Evolutionary conservation across 2,329 filamentous ascomycete species (phyloP).

Genomic region (Exserohilum rostratum): DNA sequence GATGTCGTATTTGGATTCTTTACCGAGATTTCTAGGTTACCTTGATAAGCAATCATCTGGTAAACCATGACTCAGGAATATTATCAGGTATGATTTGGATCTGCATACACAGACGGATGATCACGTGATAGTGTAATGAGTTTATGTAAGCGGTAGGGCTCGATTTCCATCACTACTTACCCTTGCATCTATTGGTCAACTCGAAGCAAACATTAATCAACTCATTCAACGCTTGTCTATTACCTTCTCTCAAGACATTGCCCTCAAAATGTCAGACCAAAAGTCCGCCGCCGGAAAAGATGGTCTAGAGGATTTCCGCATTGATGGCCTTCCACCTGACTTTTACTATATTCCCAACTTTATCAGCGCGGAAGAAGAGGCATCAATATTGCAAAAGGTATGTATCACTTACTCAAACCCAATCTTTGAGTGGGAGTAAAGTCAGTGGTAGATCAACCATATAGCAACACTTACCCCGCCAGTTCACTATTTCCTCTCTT

Average conservation of each 20-base stretch:
- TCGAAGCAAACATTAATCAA: neutral
- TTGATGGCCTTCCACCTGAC: slow-evolving; percentile 63
- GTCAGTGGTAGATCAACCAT: neutral
- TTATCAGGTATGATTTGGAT: neutral
- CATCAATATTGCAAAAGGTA: slow-evolving; percentile 72
- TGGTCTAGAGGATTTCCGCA: slow-evolving; percentile 35
- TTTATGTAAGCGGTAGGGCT: neutral
- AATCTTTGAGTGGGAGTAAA: too few relatives aligned
- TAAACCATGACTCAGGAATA: neutral
- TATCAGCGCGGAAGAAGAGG: slow-evolving; percentile 77
- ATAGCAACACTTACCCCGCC: neutral
- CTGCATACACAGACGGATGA: too few relatives aligned
- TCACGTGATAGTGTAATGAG: slow-evolving; percentile 4
- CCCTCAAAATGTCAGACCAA: neutral
- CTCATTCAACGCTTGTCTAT: too few relatives aligned
- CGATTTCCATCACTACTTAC: neutral
- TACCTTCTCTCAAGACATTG: neutral
- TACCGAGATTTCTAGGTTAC: neutral
- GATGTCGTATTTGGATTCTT: neutral
- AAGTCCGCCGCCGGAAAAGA: neutral
- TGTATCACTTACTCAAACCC: neutral
- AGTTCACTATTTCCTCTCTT: neutral
- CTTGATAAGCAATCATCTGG: neutral
- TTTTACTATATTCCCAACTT: slow-evolving; percentile 90
- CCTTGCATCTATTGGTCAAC: neutral